Evolutionary conservation across 805 yeast genomes (phyloP).

Genomic region (Kodamaea neixiangensis): DNA sequence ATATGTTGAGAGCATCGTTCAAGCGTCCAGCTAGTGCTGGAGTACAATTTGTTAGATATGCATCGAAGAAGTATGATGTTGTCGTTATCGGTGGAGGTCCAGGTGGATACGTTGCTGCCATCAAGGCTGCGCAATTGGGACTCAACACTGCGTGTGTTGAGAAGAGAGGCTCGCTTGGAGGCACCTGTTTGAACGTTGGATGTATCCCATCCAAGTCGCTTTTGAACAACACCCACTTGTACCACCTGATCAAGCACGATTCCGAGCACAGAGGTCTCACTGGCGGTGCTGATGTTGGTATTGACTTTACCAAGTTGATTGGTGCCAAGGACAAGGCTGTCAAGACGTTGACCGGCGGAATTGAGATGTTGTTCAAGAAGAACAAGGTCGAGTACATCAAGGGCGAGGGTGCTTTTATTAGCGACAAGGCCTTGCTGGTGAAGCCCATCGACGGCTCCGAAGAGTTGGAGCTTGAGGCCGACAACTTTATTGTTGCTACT

Average conservation of each 20-base stretch:
- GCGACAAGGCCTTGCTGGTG: conserved; percentile 75
- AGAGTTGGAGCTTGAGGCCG: conserved; percentile 71
- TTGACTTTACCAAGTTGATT: conserved; percentile 80
- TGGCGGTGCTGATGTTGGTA: conserved; percentile 65
- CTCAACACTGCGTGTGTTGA: conserved; percentile 94
- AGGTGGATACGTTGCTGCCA: conserved; percentile 99
- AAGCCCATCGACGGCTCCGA: conserved; percentile 84
- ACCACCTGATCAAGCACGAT: conserved; percentile 86
- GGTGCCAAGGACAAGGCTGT: conserved; percentile 92
- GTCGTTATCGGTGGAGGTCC: conserved; percentile 99
- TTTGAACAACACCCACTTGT: conserved; percentile 90
- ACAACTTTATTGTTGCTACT: conserved; percentile 92
- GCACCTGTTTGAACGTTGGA: conserved; percentile 98
- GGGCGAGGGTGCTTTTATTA: conserved; percentile 87
- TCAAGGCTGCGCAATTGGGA: conserved; percentile 97
- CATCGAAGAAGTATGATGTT: conserved; percentile 68
- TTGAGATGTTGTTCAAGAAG: conserved; percentile 93
- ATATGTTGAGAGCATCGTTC: conserved; percentile 19
- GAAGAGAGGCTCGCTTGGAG: conserved; percentile 95
- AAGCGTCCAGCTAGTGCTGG: conserved; percentile 9
- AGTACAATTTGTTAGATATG: conserved; percentile 39
- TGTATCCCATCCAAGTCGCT: conserved; percentile 98
- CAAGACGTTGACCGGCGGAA: conserved; percentile 86
- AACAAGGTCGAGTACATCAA: conserved; percentile 92
- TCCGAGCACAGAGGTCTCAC: conserved; percentile 88